These are phyloP conservation scores for Neofusicoccum sp. DNA, from an alignment of 2,329 filamentous ascomycete genomes.

Conservation along the genomic window DNA sequence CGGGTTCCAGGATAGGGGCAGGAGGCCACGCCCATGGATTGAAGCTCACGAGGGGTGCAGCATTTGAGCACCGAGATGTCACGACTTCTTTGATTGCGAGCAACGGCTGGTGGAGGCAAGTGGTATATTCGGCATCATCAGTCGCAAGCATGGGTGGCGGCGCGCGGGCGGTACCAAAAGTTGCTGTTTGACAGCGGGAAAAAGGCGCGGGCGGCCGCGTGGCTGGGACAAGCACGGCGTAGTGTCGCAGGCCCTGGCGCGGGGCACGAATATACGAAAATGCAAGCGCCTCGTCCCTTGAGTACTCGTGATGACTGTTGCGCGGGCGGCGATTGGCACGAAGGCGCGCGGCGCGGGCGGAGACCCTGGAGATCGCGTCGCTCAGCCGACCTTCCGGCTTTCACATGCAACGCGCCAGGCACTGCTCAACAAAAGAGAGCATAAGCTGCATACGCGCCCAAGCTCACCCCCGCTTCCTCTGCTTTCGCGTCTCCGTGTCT, in stretches of 20 bases:
- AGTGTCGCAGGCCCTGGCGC: slow-evolving; percentile 10
- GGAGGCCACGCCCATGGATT: neutral
- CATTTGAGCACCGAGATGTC: neutral
- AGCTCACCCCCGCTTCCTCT: slow-evolving; percentile 1
- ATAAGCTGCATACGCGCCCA: slow-evolving; percentile 14
- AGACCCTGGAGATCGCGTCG: neutral
- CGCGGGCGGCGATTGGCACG: neutral
- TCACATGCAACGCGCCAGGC: slow-evolving; percentile 10
- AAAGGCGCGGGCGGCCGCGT: neutral
- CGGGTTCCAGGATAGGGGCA: neutral
- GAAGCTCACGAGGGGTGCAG: neutral
- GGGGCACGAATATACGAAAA: slow-evolving; percentile 9
- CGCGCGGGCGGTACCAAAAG: slow-evolving; percentile 6
- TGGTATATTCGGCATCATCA: neutral
- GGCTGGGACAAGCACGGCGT: neutral
- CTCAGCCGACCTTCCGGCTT: slow-evolving; percentile 6
- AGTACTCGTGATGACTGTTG: neutral
- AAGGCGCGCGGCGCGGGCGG: neutral
- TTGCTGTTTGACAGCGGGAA: slow-evolving; percentile 2
- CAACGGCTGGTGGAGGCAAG: neutral
- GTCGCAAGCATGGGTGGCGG: neutral
- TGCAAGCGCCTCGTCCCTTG: slow-evolving; percentile 6
- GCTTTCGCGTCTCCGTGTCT: neutral
- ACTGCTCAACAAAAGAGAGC: slow-evolving; percentile 15
- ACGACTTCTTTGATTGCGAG: neutral